A percentile compares a stretch with the other conserved stretches of the same genome.
Conservation (phyloP, 129 eudicot species). For the Deinandra increscens region DNA sequence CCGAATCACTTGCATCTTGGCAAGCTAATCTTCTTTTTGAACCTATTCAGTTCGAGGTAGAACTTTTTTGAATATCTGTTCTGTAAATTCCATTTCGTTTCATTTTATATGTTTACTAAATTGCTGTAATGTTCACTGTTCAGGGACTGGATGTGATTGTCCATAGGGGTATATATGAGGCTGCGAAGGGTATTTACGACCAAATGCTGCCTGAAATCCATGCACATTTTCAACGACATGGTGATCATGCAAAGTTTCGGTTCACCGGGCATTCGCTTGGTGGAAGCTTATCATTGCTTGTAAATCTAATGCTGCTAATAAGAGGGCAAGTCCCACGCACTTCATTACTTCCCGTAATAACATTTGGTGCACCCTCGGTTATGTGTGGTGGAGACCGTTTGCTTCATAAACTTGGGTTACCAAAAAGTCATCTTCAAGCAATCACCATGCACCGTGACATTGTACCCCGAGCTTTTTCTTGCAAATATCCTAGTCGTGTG, state of each 20-base stretch:
- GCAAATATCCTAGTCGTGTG: slow-evolving; percentile 79
- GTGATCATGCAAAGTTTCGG: slow-evolving; percentile 65
- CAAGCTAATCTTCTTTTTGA: slow-evolving; percentile 94
- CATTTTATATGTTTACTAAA: not conserved
- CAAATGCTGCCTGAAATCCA: slow-evolving; percentile 90
- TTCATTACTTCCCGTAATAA: slow-evolving; percentile 79
- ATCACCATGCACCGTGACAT: slow-evolving; percentile 86
- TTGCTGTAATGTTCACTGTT: slow-evolving; percentile 7
- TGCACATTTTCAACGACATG: slow-evolving; percentile 50
- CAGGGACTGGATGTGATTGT: slow-evolving; percentile 85
- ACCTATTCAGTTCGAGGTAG: slow-evolving; percentile 87
- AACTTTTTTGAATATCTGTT: not conserved
- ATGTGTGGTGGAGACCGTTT: slow-evolving; percentile 94
- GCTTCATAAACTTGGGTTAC: slow-evolving; percentile 70
- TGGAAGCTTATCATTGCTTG: slow-evolving; percentile 82
- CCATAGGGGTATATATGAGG: slow-evolving; percentile 96
- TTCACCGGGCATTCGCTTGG: slow-evolving; percentile 99
- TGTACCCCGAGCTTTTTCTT: slow-evolving; percentile 98
- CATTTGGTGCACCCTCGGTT: slow-evolving; percentile 84
- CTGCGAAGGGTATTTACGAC: slow-evolving; percentile 92
- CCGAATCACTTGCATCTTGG: slow-evolving; percentile 96
- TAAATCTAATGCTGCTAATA: slow-evolving; percentile 83
- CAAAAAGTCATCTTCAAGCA: slow-evolving; percentile 72
- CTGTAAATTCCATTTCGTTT: not conserved
- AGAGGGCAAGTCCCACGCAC: slow-evolving; percentile 68